Evolutionary conservation across 441 rosid genomes (phyloP).

Genomic region (Bruguiera hainesii): DNA sequence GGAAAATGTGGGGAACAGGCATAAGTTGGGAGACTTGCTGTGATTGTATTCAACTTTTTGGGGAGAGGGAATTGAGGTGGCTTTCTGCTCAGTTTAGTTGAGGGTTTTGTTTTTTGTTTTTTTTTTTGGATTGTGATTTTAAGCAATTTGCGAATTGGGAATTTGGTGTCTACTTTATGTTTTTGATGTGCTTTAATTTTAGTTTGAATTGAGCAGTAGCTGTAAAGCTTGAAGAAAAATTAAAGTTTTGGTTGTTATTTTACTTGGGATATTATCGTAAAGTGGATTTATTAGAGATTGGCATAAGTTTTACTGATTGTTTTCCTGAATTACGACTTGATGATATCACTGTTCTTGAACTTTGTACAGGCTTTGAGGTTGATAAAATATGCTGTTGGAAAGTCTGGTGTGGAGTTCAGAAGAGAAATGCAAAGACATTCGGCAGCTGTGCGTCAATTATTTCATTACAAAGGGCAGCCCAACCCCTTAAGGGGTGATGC

Average conservation of each 20-base stretch:
- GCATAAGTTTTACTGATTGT: neutral
- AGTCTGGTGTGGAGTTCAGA: constrained; percentile 90
- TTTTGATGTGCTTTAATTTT: neutral
- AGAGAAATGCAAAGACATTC: constrained; percentile 98
- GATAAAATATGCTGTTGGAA: constrained; percentile 84
- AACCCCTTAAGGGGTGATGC: constrained; percentile 95
- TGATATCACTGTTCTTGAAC: constrained; percentile 19
- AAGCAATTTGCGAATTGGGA: too few species aligned
- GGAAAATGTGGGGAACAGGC: too few species aligned
- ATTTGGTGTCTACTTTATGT: neutral
- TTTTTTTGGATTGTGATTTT: too few species aligned
- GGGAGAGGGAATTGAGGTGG: too few species aligned
- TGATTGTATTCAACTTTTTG: too few species aligned
- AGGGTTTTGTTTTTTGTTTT: too few species aligned
- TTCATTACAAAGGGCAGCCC: constrained; percentile 84
- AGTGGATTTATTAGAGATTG: neutral
- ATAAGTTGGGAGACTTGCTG: too few species aligned
- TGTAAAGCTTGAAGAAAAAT: neutral
- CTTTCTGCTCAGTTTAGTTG: too few species aligned
- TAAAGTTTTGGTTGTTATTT: neutral
- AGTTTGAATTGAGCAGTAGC: neutral
- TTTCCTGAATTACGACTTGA: neutral
- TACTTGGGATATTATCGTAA: neutral
- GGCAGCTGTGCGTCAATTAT: constrained; percentile 74
- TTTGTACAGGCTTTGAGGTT: constrained; percentile 73